A percentile compares a stretch with the other conserved stretches of the same genome.
Conservation (phyloP, 257 asterid genomes). For the Nicotiana attenuata region DNA sequence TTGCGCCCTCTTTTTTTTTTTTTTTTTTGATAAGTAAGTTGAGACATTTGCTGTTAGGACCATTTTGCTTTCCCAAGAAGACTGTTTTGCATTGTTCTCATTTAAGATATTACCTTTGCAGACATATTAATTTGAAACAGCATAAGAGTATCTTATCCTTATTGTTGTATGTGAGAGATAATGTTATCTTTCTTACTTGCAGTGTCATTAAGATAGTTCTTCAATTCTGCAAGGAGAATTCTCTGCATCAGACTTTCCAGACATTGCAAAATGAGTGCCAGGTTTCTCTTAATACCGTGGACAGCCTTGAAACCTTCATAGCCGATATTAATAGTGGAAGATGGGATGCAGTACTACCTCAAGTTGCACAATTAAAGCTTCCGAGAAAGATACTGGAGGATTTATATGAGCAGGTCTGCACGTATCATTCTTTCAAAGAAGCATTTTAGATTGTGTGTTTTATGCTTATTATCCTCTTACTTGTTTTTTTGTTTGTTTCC, state of each 20-base stretch:
- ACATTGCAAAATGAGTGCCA: slow-evolving; percentile 93
- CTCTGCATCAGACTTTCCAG: slow-evolving; percentile 84
- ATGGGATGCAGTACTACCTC: slow-evolving; percentile 99
- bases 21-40: background rate
- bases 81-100: background rate
- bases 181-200: slow-evolving; percentile 16
- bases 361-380: slow-evolving; percentile 90
- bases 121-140: background rate
- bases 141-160: background rate
- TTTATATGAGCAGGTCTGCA: slow-evolving; percentile 84
- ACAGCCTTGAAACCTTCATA: slow-evolving; percentile 79
- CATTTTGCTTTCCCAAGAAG: background rate
- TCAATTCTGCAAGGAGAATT: slow-evolving; percentile 96
- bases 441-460: background rate
- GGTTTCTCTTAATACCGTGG: slow-evolving; percentile 93
- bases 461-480: background rate
- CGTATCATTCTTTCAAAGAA: background rate
- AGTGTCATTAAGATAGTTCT: slow-evolving; percentile 96
- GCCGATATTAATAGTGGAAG: slow-evolving; percentile 93
- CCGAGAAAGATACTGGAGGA: slow-evolving; percentile 89
- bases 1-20: background rate
- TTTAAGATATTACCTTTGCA: background rate
- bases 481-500: background rate
- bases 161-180: background rate
- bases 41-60: background rate